Conservation (phyloP, 1,284 basidiomycete species). For the Inonotus hispidus region DNA sequence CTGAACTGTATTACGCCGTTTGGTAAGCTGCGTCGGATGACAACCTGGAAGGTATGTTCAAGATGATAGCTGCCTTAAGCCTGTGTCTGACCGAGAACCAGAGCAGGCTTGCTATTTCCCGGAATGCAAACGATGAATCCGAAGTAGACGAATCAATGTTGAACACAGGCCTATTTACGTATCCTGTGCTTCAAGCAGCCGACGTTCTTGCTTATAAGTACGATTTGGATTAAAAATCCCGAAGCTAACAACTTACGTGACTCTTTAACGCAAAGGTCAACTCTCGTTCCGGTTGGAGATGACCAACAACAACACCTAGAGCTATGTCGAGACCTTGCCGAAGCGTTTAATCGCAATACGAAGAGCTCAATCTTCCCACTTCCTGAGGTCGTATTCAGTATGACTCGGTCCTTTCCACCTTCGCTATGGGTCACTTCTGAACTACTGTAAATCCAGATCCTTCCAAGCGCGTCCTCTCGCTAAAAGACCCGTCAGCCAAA, state of each 20-base stretch:
- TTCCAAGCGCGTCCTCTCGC: constrained; percentile 73
- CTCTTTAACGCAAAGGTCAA: constrained; percentile 49
- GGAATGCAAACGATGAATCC: constrained; percentile 68
- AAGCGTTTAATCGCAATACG: constrained; percentile 75
- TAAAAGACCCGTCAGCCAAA: constrained; percentile 81
- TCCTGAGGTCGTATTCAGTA: constrained; percentile 74
- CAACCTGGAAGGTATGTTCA: constrained; percentile 83
- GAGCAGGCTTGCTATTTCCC: constrained; percentile 71
- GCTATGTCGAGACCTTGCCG: constrained; percentile 78
- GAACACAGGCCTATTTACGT: constrained; percentile 83
- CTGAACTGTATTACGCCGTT: constrained; percentile 82
- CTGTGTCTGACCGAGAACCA: constrained; percentile 27
- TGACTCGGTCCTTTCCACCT: constrained; percentile 26
- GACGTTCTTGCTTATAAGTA: constrained; percentile 87
- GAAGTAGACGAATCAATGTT: constrained; percentile 80
- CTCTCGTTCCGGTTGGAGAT: constrained; percentile 93
- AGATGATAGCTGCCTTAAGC: not conserved
- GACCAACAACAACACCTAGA: constrained; percentile 95
- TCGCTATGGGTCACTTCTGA: not conserved
- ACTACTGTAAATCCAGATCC: constrained; percentile 45
- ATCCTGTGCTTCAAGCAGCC: constrained; percentile 91
- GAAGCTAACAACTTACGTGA: not conserved
- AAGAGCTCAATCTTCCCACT: constrained; percentile 57
- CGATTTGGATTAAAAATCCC: constrained; percentile 18
- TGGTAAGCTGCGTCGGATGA: constrained; percentile 85